Percentiles rank a stretch among this genome's conserved stretches.
Evolutionary conservation across 2,329 filamentous ascomycete species (phyloP).

Genomic region (Ceratocystis alfenasii): DNA sequence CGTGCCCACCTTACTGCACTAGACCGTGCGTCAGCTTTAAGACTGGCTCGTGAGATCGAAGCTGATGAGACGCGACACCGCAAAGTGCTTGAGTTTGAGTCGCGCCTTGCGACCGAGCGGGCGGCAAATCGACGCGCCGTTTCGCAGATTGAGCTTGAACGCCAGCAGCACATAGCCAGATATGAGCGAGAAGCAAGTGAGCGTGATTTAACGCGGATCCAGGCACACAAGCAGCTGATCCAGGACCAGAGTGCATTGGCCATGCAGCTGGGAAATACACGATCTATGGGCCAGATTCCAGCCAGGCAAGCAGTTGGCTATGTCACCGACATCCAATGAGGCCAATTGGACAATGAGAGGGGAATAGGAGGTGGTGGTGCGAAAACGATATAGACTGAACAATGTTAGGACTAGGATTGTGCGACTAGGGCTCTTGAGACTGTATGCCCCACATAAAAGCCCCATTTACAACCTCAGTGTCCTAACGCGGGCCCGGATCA

Average conservation of each 20-base stretch:
- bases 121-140: conserved; percentile 40
- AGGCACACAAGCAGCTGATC: conserved; percentile 42
- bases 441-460: conserved; percentile 10
- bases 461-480: conserved; percentile 21
- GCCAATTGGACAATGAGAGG: not conserved
- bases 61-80: conserved; percentile 35
- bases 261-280: conserved; percentile 35
- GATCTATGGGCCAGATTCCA: conserved; percentile 21
- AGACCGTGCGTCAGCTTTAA: conserved; percentile 24
- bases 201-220: conserved; percentile 36
- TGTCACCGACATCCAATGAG: conserved; percentile 29
- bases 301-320: conserved; percentile 44
- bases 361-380: not conserved
- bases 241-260: conserved; percentile 36
- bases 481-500: conserved; percentile 6
- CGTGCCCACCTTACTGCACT: conserved; percentile 11
- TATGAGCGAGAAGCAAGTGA: conserved; percentile 38
- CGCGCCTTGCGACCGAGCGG: conserved; percentile 35
- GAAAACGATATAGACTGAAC: not conserved
- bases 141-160: conserved; percentile 38
- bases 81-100: conserved; percentile 40
- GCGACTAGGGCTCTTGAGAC: not conserved
- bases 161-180: conserved; percentile 38
- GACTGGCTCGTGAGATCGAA: conserved; percentile 34
- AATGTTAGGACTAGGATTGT: not conserved